phyloP scores from a whole-genome alignment of 495 filamentous ascomycete species.

The Trichoderma parareesei region DNA sequence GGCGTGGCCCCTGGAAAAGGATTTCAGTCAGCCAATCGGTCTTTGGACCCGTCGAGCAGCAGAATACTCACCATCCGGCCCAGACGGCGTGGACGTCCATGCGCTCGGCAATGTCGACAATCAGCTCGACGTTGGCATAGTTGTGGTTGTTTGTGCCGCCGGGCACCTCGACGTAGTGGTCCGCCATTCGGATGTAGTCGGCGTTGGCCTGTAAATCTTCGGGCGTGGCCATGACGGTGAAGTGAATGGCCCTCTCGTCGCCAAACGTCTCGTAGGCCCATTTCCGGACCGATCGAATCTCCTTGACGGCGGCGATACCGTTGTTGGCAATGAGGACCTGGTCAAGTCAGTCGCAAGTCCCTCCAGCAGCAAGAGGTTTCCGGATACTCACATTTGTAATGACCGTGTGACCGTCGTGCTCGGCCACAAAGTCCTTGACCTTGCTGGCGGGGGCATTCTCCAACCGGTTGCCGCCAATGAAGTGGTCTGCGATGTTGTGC shows the following conservation, averaged over 20 bases:
- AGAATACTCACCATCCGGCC: slow-evolving; percentile 79
- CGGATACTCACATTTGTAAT: slow-evolving; percentile 75
- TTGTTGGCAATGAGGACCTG: slow-evolving; percentile 99
- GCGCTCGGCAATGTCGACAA: slow-evolving; percentile 98
- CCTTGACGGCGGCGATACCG: slow-evolving; percentile 98
- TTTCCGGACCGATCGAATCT: slow-evolving; percentile 97
- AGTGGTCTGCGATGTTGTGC: slow-evolving; percentile 77
- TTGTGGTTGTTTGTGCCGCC: slow-evolving; percentile 99
- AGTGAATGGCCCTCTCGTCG: slow-evolving; percentile 95
- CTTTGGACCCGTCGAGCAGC: background rate
- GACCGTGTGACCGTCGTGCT: slow-evolving; percentile 88
- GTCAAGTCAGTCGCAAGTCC: background rate
- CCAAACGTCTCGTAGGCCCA: slow-evolving; percentile 99
- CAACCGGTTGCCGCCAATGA: slow-evolving; percentile 88
- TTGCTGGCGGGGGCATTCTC: slow-evolving; percentile 65
- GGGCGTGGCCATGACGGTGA: slow-evolving; percentile 99
- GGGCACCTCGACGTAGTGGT: slow-evolving; percentile 98
- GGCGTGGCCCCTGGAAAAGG: slow-evolving; percentile 66
- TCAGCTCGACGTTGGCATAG: slow-evolving; percentile 98
- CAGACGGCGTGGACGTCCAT: slow-evolving; percentile 98
- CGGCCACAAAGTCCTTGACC: slow-evolving; percentile 91
- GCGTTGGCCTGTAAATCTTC: slow-evolving; percentile 97
- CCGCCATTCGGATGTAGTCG: slow-evolving; percentile 98
- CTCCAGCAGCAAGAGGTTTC: background rate
- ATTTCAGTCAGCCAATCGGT: background rate